Percentiles rank a stretch among this genome's conserved stretches.
These are phyloP conservation scores for Backusella westeae DNA, from an alignment of 192 early-diverging fungal species.

Conservation along the genomic window DNA sequence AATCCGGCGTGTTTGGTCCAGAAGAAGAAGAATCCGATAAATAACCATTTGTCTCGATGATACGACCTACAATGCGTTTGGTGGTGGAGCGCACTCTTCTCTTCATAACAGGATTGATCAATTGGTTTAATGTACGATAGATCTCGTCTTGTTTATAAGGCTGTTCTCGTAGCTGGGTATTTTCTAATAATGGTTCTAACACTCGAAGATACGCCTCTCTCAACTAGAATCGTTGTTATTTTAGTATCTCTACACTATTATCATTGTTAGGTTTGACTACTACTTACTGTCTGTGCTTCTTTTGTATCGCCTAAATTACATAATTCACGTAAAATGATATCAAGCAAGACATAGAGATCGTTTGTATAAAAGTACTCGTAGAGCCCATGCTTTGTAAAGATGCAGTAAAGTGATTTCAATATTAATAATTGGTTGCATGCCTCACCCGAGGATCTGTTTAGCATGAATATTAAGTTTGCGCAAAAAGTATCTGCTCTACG, in stretches of 20 bases:
- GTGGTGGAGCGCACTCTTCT: constrained; percentile 42
- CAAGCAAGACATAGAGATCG: constrained; percentile 83
- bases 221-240: constrained; percentile 32
- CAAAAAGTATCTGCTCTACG: constrained; percentile 76
- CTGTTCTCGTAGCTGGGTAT: constrained; percentile 47
- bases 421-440: constrained; percentile 51
- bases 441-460: constrained; percentile 81
- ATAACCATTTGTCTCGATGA: constrained; percentile 32
- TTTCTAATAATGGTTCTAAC: constrained; percentile 60
- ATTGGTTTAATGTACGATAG: constrained; percentile 36
- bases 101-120: constrained; percentile 37
- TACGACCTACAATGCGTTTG: constrained; percentile 42
- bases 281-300: constrained; percentile 28
- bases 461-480: constrained; percentile 90
- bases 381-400: constrained; percentile 65
- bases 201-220: constrained; percentile 73
- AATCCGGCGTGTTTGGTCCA: not conserved
- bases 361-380: constrained; percentile 88
- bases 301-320: constrained; percentile 54
- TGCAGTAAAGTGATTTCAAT: constrained; percentile 66
- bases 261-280: not conserved
- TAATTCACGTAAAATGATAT: constrained; percentile 83
- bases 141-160: constrained; percentile 55
- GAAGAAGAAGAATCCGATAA: not conserved
- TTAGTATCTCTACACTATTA: not conserved